These are phyloP conservation scores for Diaporthe ilicicola DNA, from an alignment of 2,329 filamentous ascomycete species.

Conservation along the genomic window DNA sequence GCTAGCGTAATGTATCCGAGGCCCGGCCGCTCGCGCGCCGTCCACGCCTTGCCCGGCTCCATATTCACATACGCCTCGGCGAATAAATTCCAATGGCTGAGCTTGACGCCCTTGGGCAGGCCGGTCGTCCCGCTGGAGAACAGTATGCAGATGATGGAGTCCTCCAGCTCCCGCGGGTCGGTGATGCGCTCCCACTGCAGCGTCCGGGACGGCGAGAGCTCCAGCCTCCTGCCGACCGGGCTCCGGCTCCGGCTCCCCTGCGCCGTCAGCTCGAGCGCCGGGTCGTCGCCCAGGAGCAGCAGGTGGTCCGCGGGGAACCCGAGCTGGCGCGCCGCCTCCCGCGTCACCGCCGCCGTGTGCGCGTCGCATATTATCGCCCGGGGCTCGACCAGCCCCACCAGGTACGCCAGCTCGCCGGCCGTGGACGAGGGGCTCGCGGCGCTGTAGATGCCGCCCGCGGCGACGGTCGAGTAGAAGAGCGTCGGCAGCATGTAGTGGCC, in stretches of 20 bases:
- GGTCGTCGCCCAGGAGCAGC: constrained; percentile 34
- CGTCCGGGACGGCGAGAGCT: constrained; percentile 44
- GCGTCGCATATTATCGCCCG: constrained; percentile 55
- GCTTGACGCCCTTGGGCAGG: constrained; percentile 54
- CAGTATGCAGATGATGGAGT: constrained; percentile 51
- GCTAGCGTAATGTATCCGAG: constrained; percentile 48
- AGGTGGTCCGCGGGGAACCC: constrained; percentile 38
- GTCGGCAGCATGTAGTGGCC: constrained; percentile 64
- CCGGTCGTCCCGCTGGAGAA: constrained; percentile 61
- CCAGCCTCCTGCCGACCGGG: constrained; percentile 41
- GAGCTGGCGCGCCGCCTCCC: constrained; percentile 14
- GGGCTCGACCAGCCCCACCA: constrained; percentile 49
- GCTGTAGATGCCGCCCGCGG: constrained; percentile 67
- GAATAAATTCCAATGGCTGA: constrained; percentile 56
- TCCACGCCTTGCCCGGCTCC: constrained; percentile 42
- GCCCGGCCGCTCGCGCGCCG: constrained; percentile 37
- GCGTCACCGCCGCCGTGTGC: constrained; percentile 54
- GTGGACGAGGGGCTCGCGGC: constrained; percentile 61
- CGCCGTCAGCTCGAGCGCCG: constrained; percentile 36
- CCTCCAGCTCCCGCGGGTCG: constrained; percentile 52
- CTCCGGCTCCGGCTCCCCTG: no score
- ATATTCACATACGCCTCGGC: constrained; percentile 45
- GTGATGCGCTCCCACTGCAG: constrained; percentile 64
- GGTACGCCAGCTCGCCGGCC: constrained; percentile 57
- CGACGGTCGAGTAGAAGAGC: constrained; percentile 64